Evolutionary conservation across 2,329 filamentous ascomycete species (phyloP).

Genomic region (Phyllosticta citrichinensis): DNA sequence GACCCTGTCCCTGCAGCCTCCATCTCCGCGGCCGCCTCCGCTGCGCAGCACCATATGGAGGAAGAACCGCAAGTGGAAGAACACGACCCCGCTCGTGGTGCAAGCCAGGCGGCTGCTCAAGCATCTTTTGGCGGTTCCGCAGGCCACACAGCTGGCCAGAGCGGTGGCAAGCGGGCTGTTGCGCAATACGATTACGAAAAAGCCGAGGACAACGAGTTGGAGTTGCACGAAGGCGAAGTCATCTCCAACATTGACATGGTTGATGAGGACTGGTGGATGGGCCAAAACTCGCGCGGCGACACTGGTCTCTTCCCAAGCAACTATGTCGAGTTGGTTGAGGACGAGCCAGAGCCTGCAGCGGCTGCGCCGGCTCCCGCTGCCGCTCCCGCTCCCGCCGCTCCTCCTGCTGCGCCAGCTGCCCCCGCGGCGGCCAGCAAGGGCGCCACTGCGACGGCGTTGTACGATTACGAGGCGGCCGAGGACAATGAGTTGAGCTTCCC

Average conservation of each 20-base stretch:
- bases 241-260: slow-evolving; percentile 95
- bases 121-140: slow-evolving; percentile 33
- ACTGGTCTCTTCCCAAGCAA: slow-evolving; percentile 91
- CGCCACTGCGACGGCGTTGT: slow-evolving; percentile 72
- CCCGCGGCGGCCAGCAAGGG: slow-evolving; percentile 30
- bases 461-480: slow-evolving; percentile 95
- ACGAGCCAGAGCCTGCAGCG: slow-evolving; percentile 33
- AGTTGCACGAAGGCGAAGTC: slow-evolving; percentile 77
- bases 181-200: slow-evolving; percentile 96
- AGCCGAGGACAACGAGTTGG: slow-evolving; percentile 93
- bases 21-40: slow-evolving; percentile 51
- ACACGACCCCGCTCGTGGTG: slow-evolving; percentile 43
- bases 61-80: slow-evolving; percentile 56
- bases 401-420: slow-evolving; percentile 17
- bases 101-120: slow-evolving; percentile 36
- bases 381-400: slow-evolving; percentile 23
- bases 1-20: slow-evolving; percentile 54
- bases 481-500: slow-evolving; percentile 83
- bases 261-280: slow-evolving; percentile 98
- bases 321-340: slow-evolving; percentile 80
- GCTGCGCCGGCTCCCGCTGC: slow-evolving; percentile 22
- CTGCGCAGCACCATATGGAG: slow-evolving; percentile 49
- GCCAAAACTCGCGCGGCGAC: slow-evolving; percentile 75
- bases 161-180: slow-evolving; percentile 59
- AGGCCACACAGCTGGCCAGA: slow-evolving; percentile 24